phyloP scores from a whole-genome alignment of 345 rosid genomes.

The Nephelium lappaceum region DNA sequence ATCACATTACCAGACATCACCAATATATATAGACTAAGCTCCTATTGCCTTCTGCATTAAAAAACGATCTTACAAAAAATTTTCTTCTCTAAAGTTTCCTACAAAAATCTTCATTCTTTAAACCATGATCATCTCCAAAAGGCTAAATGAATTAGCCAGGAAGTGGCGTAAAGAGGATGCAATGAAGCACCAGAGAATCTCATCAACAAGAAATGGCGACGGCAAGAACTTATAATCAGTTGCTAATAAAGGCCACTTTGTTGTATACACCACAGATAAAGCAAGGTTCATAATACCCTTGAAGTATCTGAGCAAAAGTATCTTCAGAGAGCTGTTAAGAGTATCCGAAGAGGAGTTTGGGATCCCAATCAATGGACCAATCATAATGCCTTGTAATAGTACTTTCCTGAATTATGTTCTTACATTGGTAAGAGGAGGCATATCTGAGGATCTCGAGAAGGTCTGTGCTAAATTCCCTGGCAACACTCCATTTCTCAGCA shows the following conservation, averaged over 20 bases:
- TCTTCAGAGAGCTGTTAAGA: conserved; percentile 11
- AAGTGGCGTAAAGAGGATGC: conserved; percentile 22
- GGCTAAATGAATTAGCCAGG: conserved; percentile 22
- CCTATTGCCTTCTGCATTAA: not conserved
- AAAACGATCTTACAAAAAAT: not conserved
- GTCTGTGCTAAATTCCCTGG: conserved; percentile 24
- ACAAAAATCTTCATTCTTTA: not conserved
- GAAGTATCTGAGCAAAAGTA: conserved; percentile 20
- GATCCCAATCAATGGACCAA: not conserved
- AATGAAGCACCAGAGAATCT: conserved; percentile 5
- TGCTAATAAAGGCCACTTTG: conserved; percentile 27
- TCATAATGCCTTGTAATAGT: conserved; percentile 36
- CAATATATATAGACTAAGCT: not conserved
- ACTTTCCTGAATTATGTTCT: conserved; percentile 30
- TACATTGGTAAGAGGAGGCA: conserved; percentile 11
- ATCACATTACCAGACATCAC: conserved; percentile 3
- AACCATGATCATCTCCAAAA: conserved; percentile 27
- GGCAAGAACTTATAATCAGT: not conserved
- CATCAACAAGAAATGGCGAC: not conserved
- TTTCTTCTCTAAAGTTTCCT: not conserved
- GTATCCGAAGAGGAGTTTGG: conserved; percentile 24
- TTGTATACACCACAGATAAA: conserved; percentile 22
- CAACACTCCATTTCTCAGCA: not conserved
- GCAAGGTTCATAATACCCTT: conserved; percentile 27
- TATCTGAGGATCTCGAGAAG: conserved; percentile 33